Evolutionary conservation across 768 basidiomycete species (phyloP).

Genomic region (Sistotremastrum niveocremeum): DNA sequence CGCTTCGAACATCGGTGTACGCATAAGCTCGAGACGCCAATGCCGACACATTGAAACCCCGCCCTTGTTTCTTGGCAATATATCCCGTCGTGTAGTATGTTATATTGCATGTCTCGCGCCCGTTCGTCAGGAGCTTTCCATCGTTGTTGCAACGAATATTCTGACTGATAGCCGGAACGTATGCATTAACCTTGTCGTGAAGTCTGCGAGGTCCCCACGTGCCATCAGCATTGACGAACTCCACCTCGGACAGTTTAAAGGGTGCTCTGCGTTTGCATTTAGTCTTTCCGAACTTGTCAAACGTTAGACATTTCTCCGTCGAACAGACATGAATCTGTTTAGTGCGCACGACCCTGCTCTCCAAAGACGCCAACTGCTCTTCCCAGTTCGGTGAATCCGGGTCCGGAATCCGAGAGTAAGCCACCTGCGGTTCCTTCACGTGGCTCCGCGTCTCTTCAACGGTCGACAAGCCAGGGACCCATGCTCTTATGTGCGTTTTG

Average conservation of each 20-base stretch:
- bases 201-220: constrained; percentile 7
- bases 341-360: constrained; percentile 13
- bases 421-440: constrained; percentile 12
- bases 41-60: constrained; percentile 22
- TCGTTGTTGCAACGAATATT: constrained; percentile 27
- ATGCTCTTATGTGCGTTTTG: constrained; percentile 16
- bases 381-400: constrained; percentile 16
- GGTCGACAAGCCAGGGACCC: constrained; percentile 14
- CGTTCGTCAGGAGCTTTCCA: constrained; percentile 25
- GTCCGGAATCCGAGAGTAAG: constrained; percentile 22
- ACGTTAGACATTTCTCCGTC: constrained; percentile 10
- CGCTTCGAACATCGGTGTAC: constrained; percentile 15
- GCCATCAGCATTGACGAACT: constrained; percentile 8
- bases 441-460: constrained; percentile 13
- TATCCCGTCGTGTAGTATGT: constrained; percentile 25
- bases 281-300: constrained; percentile 5
- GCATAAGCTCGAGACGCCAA: constrained; percentile 18
- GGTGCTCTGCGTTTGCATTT: constrained; percentile 22
- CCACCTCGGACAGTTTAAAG: constrained; percentile 4
- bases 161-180: constrained; percentile 14
- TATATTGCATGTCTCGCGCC: constrained; percentile 18
- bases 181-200: constrained; percentile 11
- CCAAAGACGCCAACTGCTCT: constrained; percentile 1
- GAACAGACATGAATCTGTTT: constrained; percentile 23
- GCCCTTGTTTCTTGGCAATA: constrained; percentile 22